Conservation (phyloP, 305 asterid species). For the Euphrasia arctica region DNA sequence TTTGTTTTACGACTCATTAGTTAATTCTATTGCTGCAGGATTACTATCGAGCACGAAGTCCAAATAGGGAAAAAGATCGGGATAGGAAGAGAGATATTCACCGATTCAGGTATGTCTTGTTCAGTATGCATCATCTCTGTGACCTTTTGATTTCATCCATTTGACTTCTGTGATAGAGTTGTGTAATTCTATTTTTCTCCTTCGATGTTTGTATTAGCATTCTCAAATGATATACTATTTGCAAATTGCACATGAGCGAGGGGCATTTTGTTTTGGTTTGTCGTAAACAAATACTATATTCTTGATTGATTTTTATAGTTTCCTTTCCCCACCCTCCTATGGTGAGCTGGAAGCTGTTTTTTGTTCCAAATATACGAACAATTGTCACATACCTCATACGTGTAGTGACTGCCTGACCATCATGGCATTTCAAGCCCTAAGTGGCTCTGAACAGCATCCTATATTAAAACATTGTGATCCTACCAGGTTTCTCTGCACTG, state of each 20-base stretch:
- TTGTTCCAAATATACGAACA: constrained; percentile 18
- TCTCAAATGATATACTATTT: constrained; percentile 1
- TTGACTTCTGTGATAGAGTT: constrained; percentile 16
- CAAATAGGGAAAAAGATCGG: constrained; percentile 81
- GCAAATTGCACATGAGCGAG: constrained; percentile 4
- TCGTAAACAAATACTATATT: background rate
- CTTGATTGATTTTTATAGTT: background rate
- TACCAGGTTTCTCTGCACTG: constrained; percentile 99
- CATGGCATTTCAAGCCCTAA: constrained; percentile 45
- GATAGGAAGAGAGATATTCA: constrained; percentile 85
- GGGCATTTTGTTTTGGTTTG: constrained; percentile 17
- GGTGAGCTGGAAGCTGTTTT: constrained; percentile 58
- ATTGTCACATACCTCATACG: constrained; percentile 35
- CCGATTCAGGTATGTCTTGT: constrained; percentile 56
- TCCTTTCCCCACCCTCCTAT: background rate
- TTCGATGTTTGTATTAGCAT: constrained; percentile 2
- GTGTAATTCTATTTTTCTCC: background rate
- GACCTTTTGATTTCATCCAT: background rate
- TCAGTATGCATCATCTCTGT: constrained; percentile 13
- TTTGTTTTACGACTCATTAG: constrained; percentile 19
- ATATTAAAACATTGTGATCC: constrained; percentile 60
- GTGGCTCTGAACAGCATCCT: constrained; percentile 72
- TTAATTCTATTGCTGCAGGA: constrained; percentile 44
- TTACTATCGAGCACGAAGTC: constrained; percentile 66
- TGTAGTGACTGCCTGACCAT: constrained; percentile 35